A percentile compares a stretch with the other conserved stretches of the same genome.
Conservation (phyloP, 2,329 filamentous ascomycete species). For the Fusarium floridanum region DNA sequence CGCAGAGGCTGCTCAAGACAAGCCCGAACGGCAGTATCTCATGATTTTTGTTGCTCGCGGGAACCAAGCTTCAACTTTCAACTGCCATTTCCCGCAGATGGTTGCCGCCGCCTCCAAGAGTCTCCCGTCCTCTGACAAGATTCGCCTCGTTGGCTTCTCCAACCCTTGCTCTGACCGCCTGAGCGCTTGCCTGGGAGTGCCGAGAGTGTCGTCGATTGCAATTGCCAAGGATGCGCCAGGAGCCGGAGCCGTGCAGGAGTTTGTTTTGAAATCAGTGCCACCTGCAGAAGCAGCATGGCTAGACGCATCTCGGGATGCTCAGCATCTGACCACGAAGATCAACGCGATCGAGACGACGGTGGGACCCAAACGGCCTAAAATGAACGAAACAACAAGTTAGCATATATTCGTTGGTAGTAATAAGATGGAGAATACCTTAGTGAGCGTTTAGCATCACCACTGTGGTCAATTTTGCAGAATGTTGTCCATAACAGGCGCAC, state of each 20-base stretch:
- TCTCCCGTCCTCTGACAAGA: slow-evolving; percentile 54
- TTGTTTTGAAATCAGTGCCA: slow-evolving; percentile 65
- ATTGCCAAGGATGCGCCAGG: slow-evolving; percentile 69
- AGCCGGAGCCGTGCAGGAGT: slow-evolving; percentile 67
- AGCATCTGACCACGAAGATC: slow-evolving; percentile 53
- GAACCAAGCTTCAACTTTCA: slow-evolving; percentile 68
- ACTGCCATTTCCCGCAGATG: slow-evolving; percentile 71
- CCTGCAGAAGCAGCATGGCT: slow-evolving; percentile 69
- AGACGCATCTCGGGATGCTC: slow-evolving; percentile 31
- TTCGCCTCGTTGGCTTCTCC: slow-evolving; percentile 73
- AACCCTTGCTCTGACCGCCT: slow-evolving; percentile 70
- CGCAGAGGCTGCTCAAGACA: background rate
- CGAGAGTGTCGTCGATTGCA: slow-evolving; percentile 74
- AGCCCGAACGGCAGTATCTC: slow-evolving; percentile 53
- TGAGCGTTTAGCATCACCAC: background rate
- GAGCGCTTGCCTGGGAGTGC: slow-evolving; percentile 68
- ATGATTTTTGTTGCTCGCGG: slow-evolving; percentile 71
- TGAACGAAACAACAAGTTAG: slow-evolving; percentile 11
- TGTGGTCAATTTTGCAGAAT: background rate
- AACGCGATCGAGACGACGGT: slow-evolving; percentile 52
- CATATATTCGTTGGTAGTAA: background rate
- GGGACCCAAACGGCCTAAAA: slow-evolving; percentile 48
- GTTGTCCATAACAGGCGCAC: background rate
- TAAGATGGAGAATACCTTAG: background rate
- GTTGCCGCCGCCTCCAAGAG: slow-evolving; percentile 63